Percentiles rank a stretch among this genome's conserved stretches.
Conservation (phyloP, 257 asterid genomes). For the Scutellaria minor region DNA sequence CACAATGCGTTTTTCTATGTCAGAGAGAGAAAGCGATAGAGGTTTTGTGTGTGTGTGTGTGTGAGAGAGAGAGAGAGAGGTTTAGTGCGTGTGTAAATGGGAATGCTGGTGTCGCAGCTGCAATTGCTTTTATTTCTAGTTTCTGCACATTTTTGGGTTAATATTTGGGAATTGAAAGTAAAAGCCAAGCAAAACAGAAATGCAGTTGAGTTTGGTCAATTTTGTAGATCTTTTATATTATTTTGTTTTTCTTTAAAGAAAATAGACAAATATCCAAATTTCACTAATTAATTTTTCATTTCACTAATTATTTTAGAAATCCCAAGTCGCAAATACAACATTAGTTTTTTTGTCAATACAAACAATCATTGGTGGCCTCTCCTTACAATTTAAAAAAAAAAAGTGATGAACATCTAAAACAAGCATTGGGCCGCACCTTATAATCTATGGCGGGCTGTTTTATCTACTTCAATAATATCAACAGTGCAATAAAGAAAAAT, state of each 20-base stretch:
- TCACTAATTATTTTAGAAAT: no score
- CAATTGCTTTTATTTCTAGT: constrained; percentile 22
- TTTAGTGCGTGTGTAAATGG: background rate
- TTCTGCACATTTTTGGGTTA: background rate
- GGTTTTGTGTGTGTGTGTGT: constrained; percentile 23
- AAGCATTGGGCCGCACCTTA: no score
- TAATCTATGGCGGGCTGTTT: background rate
- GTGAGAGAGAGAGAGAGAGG: background rate
- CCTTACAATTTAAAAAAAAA: no score
- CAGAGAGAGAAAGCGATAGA: constrained; percentile 17
- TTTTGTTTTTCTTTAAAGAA: no score
- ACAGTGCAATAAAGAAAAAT: background rate
- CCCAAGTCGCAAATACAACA: no score
- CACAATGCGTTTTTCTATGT: constrained; percentile 3
- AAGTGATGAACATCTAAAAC: no score
- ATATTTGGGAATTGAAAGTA: background rate
- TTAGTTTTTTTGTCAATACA: no score
- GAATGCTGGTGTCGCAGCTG: constrained; percentile 28
- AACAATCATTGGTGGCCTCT: no score
- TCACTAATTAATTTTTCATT: no score
- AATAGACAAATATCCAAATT: no score
- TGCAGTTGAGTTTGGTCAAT: constrained; percentile 25
- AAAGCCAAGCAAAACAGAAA: no score
- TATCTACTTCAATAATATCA: background rate
- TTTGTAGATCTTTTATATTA: background rate